phyloP scores from a whole-genome alignment of 2,329 filamentous ascomycete genomes.

The Fusarium buharicum region DNA sequence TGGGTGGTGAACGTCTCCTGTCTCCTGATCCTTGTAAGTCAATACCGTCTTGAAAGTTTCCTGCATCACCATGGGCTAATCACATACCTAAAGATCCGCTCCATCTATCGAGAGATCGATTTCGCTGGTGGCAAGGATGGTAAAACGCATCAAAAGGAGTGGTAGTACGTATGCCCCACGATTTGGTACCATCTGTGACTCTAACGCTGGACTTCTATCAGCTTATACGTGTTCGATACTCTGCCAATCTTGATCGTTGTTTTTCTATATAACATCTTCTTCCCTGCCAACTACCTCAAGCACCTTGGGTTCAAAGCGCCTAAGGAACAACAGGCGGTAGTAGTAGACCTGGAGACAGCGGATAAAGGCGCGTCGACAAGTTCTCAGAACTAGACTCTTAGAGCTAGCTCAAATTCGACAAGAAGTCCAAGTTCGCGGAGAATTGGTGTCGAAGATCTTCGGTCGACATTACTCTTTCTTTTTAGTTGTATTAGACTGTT shows the following conservation, averaged over 20 bases:
- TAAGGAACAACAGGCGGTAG: not conserved
- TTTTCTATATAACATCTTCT: slow-evolving; percentile 35
- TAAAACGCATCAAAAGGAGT: slow-evolving; percentile 32
- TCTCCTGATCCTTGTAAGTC: slow-evolving; percentile 32
- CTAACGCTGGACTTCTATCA: not conserved
- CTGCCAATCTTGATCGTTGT: slow-evolving; percentile 33
- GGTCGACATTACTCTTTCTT: no score
- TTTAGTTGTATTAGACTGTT: no score
- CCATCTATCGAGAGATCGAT: slow-evolving; percentile 37
- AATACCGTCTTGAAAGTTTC: accelerated
- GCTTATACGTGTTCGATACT: slow-evolving; percentile 34
- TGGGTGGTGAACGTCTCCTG: slow-evolving; percentile 33
- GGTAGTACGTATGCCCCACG: slow-evolving; percentile 27
- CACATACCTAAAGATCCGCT: slow-evolving; percentile 20
- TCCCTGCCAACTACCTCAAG: slow-evolving; percentile 30
- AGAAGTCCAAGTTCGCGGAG: no score
- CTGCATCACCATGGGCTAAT: accelerated
- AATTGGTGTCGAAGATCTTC: no score
- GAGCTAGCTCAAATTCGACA: no score
- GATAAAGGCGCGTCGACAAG: not conserved
- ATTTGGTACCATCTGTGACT: accelerated
- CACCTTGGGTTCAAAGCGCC: slow-evolving; percentile 32
- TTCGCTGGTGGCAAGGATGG: slow-evolving; percentile 34
- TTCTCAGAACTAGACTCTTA: not conserved
- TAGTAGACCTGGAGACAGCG: not conserved